Conservation (phyloP, 805 yeast species). For the Kuraishia molischiana region DNA sequence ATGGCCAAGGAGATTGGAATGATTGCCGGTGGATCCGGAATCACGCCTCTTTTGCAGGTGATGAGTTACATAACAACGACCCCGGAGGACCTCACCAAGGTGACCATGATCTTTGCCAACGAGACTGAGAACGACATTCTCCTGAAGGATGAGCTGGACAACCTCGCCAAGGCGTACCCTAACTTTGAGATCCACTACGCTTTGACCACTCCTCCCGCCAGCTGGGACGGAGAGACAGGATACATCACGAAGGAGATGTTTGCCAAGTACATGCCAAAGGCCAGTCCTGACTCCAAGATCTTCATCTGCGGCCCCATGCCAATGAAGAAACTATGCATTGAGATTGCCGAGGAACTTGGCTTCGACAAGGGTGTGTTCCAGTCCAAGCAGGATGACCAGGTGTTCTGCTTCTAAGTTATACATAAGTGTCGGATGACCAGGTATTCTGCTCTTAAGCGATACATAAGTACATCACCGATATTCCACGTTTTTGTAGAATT, state of each 20-base stretch:
- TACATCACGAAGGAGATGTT: constrained; percentile 50
- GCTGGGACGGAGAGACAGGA: constrained; percentile 60
- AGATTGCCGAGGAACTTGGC: constrained; percentile 47
- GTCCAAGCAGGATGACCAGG: constrained; percentile 24
- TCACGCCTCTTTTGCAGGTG: constrained; percentile 83
- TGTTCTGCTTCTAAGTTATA: constrained; percentile 20
- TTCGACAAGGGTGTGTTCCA: constrained; percentile 32
- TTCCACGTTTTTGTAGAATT: too few relatives aligned
- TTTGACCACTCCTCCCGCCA: constrained; percentile 35
- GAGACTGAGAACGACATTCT: constrained; percentile 71
- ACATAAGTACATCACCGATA: too few relatives aligned
- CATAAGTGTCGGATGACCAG: constrained; percentile 15
- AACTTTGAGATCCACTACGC: constrained; percentile 52
- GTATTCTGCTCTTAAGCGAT: constrained; percentile 21
- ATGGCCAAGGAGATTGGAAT: constrained; percentile 55
- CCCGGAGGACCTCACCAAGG: constrained; percentile 52
- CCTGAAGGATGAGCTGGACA: constrained; percentile 64
- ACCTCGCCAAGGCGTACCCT: constrained; percentile 53
- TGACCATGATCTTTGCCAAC: constrained; percentile 60
- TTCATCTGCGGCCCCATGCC: constrained; percentile 70
- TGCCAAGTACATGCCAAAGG: constrained; percentile 39
- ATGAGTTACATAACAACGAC: constrained; percentile 60
- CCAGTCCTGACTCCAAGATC: constrained; percentile 40
- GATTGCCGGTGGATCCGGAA: constrained; percentile 83
- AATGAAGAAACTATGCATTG: constrained; percentile 46